These are phyloP conservation scores for Botrytis fragariae DNA, from an alignment of 2,329 filamentous ascomycete species.

Conservation along the genomic window DNA sequence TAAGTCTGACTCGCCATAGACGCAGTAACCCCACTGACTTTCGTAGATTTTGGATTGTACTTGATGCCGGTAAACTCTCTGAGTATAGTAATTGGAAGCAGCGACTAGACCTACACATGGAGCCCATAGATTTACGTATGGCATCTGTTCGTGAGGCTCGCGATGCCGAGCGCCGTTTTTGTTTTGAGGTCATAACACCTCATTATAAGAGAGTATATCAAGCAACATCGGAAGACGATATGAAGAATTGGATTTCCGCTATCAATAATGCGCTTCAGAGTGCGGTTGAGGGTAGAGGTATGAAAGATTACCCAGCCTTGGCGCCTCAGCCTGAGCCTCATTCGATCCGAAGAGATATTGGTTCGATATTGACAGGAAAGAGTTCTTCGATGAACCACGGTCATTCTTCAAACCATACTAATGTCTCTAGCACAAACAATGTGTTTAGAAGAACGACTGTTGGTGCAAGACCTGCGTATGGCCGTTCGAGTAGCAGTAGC, in stretches of 20 bases:
- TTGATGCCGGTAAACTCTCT: constrained; percentile 93
- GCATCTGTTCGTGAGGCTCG: constrained; percentile 94
- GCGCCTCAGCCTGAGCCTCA: constrained; percentile 41
- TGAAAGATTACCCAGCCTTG: constrained; percentile 50
- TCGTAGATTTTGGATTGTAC: constrained; percentile 90
- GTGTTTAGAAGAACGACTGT: constrained; percentile 87
- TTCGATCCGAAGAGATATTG: constrained; percentile 78
- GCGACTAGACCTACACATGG: constrained; percentile 92
- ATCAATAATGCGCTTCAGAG: constrained; percentile 98
- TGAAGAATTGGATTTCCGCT: constrained; percentile 92
- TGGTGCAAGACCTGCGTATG: constrained; percentile 75
- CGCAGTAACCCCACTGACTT: constrained; percentile 33
- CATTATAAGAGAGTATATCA: constrained; percentile 96
- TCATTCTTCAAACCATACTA: constrained; percentile 44
- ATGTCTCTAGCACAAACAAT: constrained; percentile 45
- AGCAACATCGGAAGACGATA: constrained; percentile 95
- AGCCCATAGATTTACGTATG: constrained; percentile 94
- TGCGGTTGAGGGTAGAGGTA: constrained; percentile 80
- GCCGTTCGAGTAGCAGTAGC: constrained; percentile 65
- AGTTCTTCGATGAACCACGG: constrained; percentile 64
- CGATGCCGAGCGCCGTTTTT: constrained; percentile 91
- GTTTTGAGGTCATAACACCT: constrained; percentile 97
- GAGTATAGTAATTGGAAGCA: constrained; percentile 99
- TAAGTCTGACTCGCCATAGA: constrained; percentile 49
- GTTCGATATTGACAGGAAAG: constrained; percentile 89